Conservation (phyloP, 2,329 filamentous ascomycete genomes). For the Fusarium sp. region DNA sequence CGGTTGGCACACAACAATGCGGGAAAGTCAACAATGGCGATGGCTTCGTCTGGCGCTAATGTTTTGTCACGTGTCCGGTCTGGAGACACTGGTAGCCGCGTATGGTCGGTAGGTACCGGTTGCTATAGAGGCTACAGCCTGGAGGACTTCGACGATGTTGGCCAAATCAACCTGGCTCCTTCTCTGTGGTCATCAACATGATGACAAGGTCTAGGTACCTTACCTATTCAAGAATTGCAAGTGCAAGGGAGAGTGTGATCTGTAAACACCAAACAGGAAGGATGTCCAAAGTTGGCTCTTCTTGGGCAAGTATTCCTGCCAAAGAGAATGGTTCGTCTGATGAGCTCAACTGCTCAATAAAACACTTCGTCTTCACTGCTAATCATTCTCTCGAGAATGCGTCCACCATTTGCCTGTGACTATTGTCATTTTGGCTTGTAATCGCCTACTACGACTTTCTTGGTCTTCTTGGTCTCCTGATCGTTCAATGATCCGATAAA, state of each 20-base stretch:
- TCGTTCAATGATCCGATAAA: conserved; percentile 33
- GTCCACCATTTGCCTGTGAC: conserved; percentile 24
- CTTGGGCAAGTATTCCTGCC: neutral
- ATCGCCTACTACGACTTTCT: conserved; percentile 32
- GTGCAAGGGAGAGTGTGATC: conserved; percentile 9
- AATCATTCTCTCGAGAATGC: conserved; percentile 29
- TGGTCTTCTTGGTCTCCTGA: conserved; percentile 38
- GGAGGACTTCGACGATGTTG: neutral
- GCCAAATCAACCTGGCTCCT: neutral
- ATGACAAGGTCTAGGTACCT: neutral
- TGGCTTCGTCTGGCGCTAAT: conserved; percentile 11
- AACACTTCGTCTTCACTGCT: neutral
- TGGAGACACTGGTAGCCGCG: neutral
- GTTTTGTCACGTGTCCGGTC: neutral
- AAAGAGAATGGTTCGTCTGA: neutral
- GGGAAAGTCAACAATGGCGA: conserved; percentile 2
- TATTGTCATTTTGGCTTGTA: conserved; percentile 36
- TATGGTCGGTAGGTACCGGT: neutral
- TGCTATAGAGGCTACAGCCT: neutral
- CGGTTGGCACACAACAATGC: neutral
- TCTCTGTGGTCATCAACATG: neutral
- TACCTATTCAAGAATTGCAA: neutral
- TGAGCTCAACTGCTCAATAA: neutral
- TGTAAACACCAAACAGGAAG: neutral
- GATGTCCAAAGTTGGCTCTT: neutral